Conservation (phyloP, 306 rosid species). For the Pyrus communis region DNA sequence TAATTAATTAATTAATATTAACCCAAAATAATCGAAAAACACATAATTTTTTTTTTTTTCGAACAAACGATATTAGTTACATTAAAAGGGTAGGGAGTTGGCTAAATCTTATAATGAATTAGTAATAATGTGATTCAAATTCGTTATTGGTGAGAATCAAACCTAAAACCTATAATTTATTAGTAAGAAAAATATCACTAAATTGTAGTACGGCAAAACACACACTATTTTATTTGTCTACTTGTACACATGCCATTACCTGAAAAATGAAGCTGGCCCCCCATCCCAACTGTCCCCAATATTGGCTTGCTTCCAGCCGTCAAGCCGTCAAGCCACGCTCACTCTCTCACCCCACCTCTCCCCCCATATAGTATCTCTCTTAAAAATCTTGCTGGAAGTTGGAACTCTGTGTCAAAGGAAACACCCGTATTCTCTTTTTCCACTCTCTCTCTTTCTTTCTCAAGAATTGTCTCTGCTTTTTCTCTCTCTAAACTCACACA, state of each 20-base stretch:
- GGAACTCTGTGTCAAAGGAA: background rate
- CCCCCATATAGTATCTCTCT: background rate
- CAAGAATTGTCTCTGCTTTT: background rate
- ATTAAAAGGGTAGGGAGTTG: fast-evolving
- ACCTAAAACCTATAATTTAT: too few relatives aligned
- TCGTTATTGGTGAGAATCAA: fast-evolving
- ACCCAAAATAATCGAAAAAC: too few relatives aligned
- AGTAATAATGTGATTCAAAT: too few relatives aligned
- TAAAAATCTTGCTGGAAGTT: background rate
- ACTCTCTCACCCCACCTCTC: background rate
- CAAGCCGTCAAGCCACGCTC: background rate
- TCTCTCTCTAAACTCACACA: background rate
- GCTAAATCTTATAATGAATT: fast-evolving
- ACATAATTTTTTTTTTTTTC: too few relatives aligned
- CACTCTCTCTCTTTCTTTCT: background rate
- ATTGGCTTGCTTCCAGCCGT: background rate
- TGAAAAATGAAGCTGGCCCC: background rate
- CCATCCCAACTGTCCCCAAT: background rate
- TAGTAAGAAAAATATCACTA: fast-evolving
- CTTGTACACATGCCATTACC: background rate
- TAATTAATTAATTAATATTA: too few relatives aligned
- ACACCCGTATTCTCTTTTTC: background rate
- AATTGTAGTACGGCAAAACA: too few relatives aligned
- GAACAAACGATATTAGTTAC: too few relatives aligned
- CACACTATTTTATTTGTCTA: background rate